Percentiles rank a stretch among this genome's conserved stretches.
These are phyloP conservation scores for Luffa aegyptiaca DNA, from an alignment of 306 rosid species.

Conservation along the genomic window DNA sequence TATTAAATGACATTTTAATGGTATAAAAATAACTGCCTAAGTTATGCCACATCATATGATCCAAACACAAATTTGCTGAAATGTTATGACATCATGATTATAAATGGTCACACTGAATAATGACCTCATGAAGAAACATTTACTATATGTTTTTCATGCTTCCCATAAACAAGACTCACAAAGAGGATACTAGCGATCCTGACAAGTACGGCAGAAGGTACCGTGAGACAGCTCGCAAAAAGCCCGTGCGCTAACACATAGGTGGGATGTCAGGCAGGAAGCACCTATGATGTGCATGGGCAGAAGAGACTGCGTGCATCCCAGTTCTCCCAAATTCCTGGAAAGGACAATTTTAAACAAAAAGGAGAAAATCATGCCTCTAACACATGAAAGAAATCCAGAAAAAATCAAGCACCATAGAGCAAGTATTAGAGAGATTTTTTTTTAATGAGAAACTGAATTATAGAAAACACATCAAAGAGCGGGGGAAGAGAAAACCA, in stretches of 20 bases:
- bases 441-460: background rate
- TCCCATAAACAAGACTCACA: conserved; percentile 89
- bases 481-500: background rate
- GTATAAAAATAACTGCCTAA: conserved; percentile 32
- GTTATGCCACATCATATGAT: conserved; percentile 18
- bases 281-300: conserved; percentile 38
- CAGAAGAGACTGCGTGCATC: conserved; percentile 66
- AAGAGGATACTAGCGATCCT: conserved; percentile 95
- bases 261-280: conserved; percentile 49
- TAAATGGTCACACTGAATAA: background rate
- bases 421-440: background rate
- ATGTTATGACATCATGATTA: conserved; percentile 4
- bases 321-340: conserved; percentile 80
- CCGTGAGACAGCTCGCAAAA: conserved; percentile 88
- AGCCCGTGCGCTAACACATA: conserved; percentile 43
- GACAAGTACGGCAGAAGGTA: conserved; percentile 97
- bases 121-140: conserved; percentile 7
- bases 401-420: background rate
- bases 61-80: conserved; percentile 11
- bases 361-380: background rate
- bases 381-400: background rate
- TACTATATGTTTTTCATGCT: conserved; percentile 18
- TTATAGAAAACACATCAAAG: background rate
- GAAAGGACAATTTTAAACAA: background rate
- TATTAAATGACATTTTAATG: conserved; percentile 39